Evolutionary conservation across 805 yeast genomes (phyloP).

Genomic region (Candida quercuum): DNA sequence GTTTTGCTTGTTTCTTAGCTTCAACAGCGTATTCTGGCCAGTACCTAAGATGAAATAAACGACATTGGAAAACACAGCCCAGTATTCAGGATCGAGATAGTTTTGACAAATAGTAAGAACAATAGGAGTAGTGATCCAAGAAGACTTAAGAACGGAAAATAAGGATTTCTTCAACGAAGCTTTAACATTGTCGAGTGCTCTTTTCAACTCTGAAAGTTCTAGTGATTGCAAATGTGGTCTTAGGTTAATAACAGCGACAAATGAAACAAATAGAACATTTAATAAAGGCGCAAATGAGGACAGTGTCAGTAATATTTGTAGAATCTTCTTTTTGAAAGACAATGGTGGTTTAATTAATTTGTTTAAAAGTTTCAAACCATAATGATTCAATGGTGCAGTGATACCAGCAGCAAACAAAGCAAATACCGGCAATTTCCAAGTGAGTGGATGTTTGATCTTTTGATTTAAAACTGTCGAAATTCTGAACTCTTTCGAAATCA

Average conservation of each 20-base stretch:
- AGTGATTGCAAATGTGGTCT: conserved; percentile 14
- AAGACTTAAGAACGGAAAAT: conserved; percentile 41
- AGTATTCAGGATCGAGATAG: conserved; percentile 48
- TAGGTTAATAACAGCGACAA: conserved; percentile 46
- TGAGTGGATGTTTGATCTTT: conserved; percentile 19
- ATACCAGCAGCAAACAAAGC: conserved; percentile 49
- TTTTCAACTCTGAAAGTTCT: conserved; percentile 9
- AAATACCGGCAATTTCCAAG: conserved; percentile 43
- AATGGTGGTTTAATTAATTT: conserved; percentile 39
- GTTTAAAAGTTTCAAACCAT: conserved; percentile 42
- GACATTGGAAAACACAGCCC: conserved; percentile 60
- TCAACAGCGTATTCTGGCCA: conserved; percentile 51
- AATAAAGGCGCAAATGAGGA: conserved; percentile 51
- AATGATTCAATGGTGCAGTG: conserved; percentile 56
- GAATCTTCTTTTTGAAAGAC: conserved; percentile 32
- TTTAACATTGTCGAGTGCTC: conserved; percentile 17
- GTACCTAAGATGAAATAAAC: conserved; percentile 60
- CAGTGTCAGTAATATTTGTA: conserved; percentile 48
- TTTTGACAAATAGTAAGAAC: conserved; percentile 53
- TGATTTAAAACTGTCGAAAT: conserved; percentile 13
- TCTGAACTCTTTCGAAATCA: conserved; percentile 40
- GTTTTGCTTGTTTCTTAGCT: conserved; percentile 27
- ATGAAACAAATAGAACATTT: conserved; percentile 42
- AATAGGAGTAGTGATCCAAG: conserved; percentile 49
- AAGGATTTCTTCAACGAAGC: conserved; percentile 35